These are phyloP conservation scores for Omphalea diandra DNA, from an alignment of 441 rosid genomes.

Conservation along the genomic window DNA sequence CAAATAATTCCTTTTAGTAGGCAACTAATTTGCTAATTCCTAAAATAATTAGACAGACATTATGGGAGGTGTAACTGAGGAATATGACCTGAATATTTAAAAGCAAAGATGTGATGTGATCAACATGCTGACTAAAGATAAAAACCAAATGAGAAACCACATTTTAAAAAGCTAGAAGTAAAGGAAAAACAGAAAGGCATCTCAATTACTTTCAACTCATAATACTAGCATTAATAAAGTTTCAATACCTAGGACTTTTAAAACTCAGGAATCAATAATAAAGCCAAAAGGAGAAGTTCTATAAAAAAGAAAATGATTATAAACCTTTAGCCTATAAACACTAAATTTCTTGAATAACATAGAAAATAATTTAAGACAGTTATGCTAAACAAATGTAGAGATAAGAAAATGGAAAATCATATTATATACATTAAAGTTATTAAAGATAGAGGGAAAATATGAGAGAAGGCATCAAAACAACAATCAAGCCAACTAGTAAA, in stretches of 20 bases:
- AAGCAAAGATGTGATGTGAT: not conserved
- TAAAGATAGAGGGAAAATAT: not conserved
- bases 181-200: not conserved
- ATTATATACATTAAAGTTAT: not conserved
- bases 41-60: not conserved
- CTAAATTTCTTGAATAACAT: too few relatives aligned
- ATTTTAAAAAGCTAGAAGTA: not conserved
- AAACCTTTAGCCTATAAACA: too few relatives aligned
- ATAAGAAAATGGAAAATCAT: constrained; percentile 5
- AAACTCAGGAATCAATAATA: not conserved
- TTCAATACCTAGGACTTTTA: not conserved
- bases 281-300: not conserved
- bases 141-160: not conserved
- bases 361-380: too few relatives aligned
- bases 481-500: not conserved
- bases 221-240: not conserved
- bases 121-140: not conserved
- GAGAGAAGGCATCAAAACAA: not conserved
- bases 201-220: not conserved
- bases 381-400: too few relatives aligned
- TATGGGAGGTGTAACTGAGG: not conserved
- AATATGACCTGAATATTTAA: not conserved
- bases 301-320: too few relatives aligned
- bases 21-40: not conserved
- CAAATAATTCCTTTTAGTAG: not conserved